Evolutionary conservation across 225 moss, liverwort and hornwort genomes (phyloP).

Genomic region (Bryum argenteum): DNA sequence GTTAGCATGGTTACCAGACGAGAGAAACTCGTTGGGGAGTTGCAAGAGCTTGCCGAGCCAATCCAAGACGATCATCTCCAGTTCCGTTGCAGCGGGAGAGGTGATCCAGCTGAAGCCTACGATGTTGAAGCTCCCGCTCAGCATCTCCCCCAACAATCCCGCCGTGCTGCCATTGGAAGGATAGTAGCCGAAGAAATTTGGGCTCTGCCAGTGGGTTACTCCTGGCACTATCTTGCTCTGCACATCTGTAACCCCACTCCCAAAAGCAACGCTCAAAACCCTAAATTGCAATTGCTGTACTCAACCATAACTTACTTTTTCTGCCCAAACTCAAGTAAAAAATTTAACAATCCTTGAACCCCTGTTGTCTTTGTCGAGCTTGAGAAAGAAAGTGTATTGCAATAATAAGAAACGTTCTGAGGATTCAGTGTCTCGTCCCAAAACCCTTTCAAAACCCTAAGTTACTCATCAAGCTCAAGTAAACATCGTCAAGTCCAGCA

Average conservation of each 20-base stretch:
- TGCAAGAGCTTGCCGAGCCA: conserved; percentile 87
- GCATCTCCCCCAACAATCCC: conserved; percentile 75
- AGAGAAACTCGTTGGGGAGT: conserved; percentile 71
- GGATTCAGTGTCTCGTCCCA: too few relatives aligned
- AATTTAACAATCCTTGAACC: too few relatives aligned
- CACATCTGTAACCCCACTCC: conserved; percentile 47
- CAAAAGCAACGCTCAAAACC: not conserved
- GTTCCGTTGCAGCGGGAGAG: conserved; percentile 84
- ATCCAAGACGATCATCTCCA: conserved; percentile 80
- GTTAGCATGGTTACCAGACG: conserved; percentile 38
- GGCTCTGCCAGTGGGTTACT: conserved; percentile 93
- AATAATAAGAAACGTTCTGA: too few relatives aligned
- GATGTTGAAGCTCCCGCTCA: conserved; percentile 66
- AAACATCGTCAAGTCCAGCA: too few relatives aligned
- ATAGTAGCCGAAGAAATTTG: conserved; percentile 78
- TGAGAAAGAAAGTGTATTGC: too few relatives aligned
- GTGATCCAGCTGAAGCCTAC: conserved; percentile 90
- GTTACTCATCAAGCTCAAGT: too few relatives aligned
- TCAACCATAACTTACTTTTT: too few relatives aligned
- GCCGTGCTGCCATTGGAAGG: conserved; percentile 77
- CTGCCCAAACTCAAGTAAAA: too few relatives aligned
- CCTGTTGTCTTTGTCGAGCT: too few relatives aligned
- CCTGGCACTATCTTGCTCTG: conserved; percentile 64
- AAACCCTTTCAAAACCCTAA: too few relatives aligned
- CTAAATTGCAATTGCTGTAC: too few relatives aligned